These are phyloP conservation scores for Cladosporium austrohemisphaericum DNA, from an alignment of 2,329 filamentous ascomycete species.

Conservation along the genomic window DNA sequence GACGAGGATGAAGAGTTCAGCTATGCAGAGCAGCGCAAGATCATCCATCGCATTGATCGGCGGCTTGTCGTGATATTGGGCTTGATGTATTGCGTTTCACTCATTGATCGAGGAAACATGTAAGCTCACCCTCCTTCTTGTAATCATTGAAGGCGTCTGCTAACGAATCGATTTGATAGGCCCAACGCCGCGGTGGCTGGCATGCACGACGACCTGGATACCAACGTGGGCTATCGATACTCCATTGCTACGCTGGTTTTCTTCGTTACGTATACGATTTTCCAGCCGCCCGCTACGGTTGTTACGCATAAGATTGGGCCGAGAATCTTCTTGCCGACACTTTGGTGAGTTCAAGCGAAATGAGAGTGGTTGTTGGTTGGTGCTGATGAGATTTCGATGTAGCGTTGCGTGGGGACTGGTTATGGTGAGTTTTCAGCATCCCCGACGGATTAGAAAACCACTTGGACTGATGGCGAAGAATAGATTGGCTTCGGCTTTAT, in stretches of 20 bases:
- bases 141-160: no score
- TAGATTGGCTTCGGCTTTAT: slow-evolving; percentile 55
- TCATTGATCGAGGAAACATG: slow-evolving; percentile 78
- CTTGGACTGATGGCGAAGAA: no score
- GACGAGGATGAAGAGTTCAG: slow-evolving; percentile 10
- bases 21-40: slow-evolving; percentile 34
- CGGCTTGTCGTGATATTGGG: slow-evolving; percentile 39
- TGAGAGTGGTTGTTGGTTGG: no score
- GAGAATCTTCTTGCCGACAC: slow-evolving; percentile 32
- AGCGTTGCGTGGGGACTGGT: slow-evolving; percentile 56
- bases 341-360: no score
- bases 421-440: slow-evolving; percentile 58
- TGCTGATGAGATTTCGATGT: no score
- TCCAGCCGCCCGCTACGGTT: slow-evolving; percentile 68
- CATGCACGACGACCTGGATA: slow-evolving; percentile 37
- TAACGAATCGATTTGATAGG: no score
- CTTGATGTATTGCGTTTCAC: slow-evolving; percentile 57
- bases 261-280: slow-evolving; percentile 68
- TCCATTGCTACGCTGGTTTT: slow-evolving; percentile 62
- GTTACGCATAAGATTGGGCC: slow-evolving; percentile 62
- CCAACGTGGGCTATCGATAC: slow-evolving; percentile 13
- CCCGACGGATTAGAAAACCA: no score
- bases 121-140: no score
- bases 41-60: slow-evolving; percentile 65
- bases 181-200: slow-evolving; percentile 68